Evolutionary conservation across 208 protist genomes (phyloP), one percentile per base, ranked within the genome.

Genomic region (Porcisia hertigi): DNA sequence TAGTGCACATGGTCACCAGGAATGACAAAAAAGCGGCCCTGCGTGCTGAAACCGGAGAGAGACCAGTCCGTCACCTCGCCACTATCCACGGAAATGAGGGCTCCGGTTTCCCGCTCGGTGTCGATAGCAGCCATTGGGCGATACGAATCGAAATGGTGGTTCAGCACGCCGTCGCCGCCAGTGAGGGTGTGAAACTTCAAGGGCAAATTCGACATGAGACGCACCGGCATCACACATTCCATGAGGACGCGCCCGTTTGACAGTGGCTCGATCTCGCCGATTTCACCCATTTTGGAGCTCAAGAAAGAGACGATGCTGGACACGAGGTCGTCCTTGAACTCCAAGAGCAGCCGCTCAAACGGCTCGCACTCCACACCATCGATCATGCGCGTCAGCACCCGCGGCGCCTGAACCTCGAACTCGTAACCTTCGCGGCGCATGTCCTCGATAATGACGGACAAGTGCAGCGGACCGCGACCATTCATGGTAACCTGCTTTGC

Each of bases 351-450:
- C 14, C 86, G 88, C 77, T 98, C 94, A 62, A 87, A 98, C 65
- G 94, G 94, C 79, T 98, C 94, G 82, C 91, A 96, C 77, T 88
- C 80, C 57, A 89, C 84, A 54, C 80, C 88, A 77, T 98, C 87
- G 73, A 95, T 91, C 9, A 90, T 79, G 53, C 85, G 84, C 20
- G 93, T 98, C 11, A 99, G 69, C n/a, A 98, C 92, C 52, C 76
- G 67, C 36, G 98, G 98, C n/a, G 97, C 96, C 67, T 92, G 97
- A 69, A 99, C 91, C 59, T 97, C 86, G 73, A 99, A 94, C 84
- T 99, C 98, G 77, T 96, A 99, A 36, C 98, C 98, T 78, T 99
- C 98, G 71, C 98, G 93, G 47, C 98, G 91, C 98, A 99, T 98
- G 49, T 98, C 97, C 74, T 99, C 98, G 59, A 99, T 93, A 65